A percentile compares a stretch with the other conserved stretches of the same genome.
Evolutionary conservation across 768 basidiomycete species (phyloP).

Genomic region (Leccinum obscurum): DNA sequence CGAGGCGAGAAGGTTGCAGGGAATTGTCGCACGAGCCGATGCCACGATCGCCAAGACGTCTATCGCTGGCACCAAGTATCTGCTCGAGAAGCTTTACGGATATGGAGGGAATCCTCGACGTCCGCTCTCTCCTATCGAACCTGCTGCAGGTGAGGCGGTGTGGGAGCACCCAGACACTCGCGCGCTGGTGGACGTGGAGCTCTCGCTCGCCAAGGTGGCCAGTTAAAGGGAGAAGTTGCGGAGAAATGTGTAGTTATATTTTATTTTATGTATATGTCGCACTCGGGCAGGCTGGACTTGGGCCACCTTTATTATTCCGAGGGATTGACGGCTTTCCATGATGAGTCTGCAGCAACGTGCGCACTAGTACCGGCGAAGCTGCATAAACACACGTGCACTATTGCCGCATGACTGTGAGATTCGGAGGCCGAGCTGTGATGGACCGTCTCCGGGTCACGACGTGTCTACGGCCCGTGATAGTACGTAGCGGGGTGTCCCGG

Average conservation of each 20-base stretch:
- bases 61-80: conserved; percentile 82
- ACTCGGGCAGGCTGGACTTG: neutral
- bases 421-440: conserved; percentile 13
- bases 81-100: conserved; percentile 71
- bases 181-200: conserved; percentile 66
- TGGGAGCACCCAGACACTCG: conserved; percentile 75
- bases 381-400: neutral
- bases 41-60: conserved; percentile 74
- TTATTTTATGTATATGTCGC: neutral
- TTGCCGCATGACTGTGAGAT: conserved; percentile 13
- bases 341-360: neutral
- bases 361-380: neutral
- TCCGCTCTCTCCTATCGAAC: conserved; percentile 69
- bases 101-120: conserved; percentile 81
- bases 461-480: neutral
- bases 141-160: conserved; percentile 54
- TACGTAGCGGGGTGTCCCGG: conserved; percentile 18
- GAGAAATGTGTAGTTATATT: neutral
- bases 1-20: conserved; percentile 76
- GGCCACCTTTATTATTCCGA: neutral
- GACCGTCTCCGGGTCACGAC: neutral
- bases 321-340: neutral
- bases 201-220: conserved; percentile 44
- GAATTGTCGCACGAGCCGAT: conserved; percentile 78
- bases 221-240: neutral